Conservation (phyloP, 345 rosid genomes). For the Cochlearia excelsa region DNA sequence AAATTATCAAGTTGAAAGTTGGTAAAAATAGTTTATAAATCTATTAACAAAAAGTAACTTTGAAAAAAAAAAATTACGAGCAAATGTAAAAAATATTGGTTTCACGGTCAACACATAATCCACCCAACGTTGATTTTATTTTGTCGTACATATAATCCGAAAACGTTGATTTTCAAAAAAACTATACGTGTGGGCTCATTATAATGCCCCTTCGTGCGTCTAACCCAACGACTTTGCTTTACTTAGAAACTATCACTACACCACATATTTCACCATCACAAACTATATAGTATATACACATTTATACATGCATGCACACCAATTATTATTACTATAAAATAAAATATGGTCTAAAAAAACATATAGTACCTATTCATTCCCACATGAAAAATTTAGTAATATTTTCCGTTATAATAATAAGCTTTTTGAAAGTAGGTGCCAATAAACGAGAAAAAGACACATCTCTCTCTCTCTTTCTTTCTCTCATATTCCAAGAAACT, state of each 20-base stretch:
- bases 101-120: conserved; percentile 25
- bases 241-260: conserved; percentile 2
- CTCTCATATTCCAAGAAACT: conserved; percentile 22
- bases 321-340: neutral
- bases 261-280: conserved; percentile 15
- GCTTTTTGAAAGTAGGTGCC: conserved; percentile 24
- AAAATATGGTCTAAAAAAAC: conserved; percentile 4
- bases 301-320: neutral
- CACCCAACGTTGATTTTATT: conserved; percentile 22
- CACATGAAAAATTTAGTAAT: neutral
- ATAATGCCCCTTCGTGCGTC: conserved; percentile 13
- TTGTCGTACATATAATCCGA: conserved; percentile 16
- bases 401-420: neutral
- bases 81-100: neutral
- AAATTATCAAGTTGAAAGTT: too few species aligned
- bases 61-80: neutral
- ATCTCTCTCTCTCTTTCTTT: neutral
- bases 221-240: conserved; percentile 7
- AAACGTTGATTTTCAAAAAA: conserved; percentile 18
- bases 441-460: neutral
- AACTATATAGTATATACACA: neutral
- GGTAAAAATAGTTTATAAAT: too few species aligned
- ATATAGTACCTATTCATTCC: neutral
- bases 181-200: conserved; percentile 26
- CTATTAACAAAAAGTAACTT: too few species aligned